Evolutionary conservation across 352 stramenopile species (phyloP), one percentile per base, ranked within the genome.

Genomic region (Globisporangium alternatum): DNA sequence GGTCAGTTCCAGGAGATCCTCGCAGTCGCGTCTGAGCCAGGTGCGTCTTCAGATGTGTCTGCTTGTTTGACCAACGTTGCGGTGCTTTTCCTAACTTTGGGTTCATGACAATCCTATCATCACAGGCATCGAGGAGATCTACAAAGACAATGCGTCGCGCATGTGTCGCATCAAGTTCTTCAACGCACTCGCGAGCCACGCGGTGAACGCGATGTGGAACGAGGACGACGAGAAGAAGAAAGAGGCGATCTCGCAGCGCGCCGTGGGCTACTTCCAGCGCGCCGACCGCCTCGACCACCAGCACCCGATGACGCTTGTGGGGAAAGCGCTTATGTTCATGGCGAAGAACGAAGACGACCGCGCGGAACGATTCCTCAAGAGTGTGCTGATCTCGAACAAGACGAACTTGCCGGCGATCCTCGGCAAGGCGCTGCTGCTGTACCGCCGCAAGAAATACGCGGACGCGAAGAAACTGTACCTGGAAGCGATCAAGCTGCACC

Each of bases 401-500:
- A 89, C 85, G 22, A 95, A 97, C 65, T 67, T 97, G 30, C 84
- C 90, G 19, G 90, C 90, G 15, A 91, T 96, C 22, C 66, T 97
- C 30, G 90, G 86, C 51, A 90, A 91, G 59, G 87, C 90, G 35
- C 65, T 95, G 79, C 75, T 97, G 56, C 69, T 96, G 31, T 91
- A 96, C 64, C 85, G 90, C 56, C 88, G 89, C 57, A 96, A 95
- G 55, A 93, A 96, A 69, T 96, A 88, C 57, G 75, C 80, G 7
- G 88, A 90, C n/a, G 91, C 94, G 37, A 96, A 97, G 72, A 93
- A 97, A 59, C 75, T 97, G 28, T 99, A 98, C 69, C 78, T 94
- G 21, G 88, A 98, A 41, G 97, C 96, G 0, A 98, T 99, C 63
- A 92, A 91, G 65, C 67, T 98, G 45, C 97, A 98, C 66, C 96